Evolutionary conservation across 2,329 filamentous ascomycete species (phyloP).

Genomic region (Stachybotrys chlorohalonatus): DNA sequence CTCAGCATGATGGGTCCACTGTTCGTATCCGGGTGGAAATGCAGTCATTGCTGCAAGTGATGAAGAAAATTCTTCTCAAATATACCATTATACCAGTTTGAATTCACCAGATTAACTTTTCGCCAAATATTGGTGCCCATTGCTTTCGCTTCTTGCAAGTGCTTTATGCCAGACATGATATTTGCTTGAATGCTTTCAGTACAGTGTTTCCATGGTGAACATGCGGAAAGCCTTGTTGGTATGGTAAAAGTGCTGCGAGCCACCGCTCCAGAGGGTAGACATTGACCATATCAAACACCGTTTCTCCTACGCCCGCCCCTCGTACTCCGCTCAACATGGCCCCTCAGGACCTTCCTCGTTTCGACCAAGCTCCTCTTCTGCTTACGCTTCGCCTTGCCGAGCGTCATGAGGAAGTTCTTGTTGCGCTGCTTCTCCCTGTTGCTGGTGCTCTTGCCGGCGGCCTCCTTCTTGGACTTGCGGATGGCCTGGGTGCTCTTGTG

Average conservation of each 20-base stretch:
- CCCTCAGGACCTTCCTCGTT: slow-evolving; percentile 69
- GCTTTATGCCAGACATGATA: neutral
- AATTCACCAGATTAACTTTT: neutral
- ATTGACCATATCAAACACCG: slow-evolving; percentile 18
- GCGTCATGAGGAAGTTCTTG: slow-evolving; percentile 99
- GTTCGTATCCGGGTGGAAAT: no score
- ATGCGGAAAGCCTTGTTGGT: no score
- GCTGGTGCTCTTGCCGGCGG: slow-evolving; percentile 88
- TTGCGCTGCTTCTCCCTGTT: slow-evolving; percentile 94
- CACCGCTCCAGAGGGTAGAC: no score
- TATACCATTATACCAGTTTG: neutral
- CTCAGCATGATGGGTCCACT: neutral
- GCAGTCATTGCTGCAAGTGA: neutral
- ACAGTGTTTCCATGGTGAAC: no score
- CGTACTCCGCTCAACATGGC: slow-evolving; percentile 76
- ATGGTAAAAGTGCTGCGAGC: no score
- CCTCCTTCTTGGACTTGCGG: slow-evolving; percentile 77
- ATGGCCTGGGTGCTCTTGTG: slow-evolving; percentile 82
- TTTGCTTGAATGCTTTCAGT: neutral
- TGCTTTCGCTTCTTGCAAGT: neutral
- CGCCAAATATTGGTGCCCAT: neutral
- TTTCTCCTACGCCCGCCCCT: slow-evolving; percentile 77
- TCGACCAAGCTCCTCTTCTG: slow-evolving; percentile 89
- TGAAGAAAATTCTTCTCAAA: neutral
- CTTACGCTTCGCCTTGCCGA: slow-evolving; percentile 93